Percentiles rank a stretch among this genome's conserved stretches.
Evolutionary conservation across 2,329 filamentous ascomycete species (phyloP).

Genomic region (Nothophaeocryptopus gaeumannii): DNA sequence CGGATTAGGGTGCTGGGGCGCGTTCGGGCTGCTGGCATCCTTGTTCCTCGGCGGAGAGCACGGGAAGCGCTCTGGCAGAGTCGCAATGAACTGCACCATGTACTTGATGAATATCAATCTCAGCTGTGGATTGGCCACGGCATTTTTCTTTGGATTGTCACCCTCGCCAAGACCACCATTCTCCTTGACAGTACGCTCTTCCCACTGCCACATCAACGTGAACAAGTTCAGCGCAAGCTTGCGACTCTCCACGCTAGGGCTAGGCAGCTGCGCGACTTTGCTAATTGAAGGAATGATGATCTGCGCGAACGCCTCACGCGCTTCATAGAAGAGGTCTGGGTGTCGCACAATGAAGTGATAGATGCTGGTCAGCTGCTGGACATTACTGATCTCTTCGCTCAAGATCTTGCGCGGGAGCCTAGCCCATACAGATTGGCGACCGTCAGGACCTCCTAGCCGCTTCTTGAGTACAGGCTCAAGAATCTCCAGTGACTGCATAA

Average conservation of each 20-base stretch:
- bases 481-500: constrained; percentile 90
- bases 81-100: constrained; percentile 89
- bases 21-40: constrained; percentile 41
- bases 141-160: constrained; percentile 31
- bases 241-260: constrained; percentile 85
- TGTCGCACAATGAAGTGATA: constrained; percentile 95
- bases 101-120: constrained; percentile 88
- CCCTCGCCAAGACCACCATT: constrained; percentile 38
- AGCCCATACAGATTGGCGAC: constrained; percentile 78
- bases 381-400: constrained; percentile 89
- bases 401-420: constrained; percentile 86
- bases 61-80: constrained; percentile 79
- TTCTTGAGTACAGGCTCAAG: constrained; percentile 92
- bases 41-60: constrained; percentile 62
- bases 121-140: constrained; percentile 51
- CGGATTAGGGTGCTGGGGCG: constrained; percentile 49
- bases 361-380: constrained; percentile 94
- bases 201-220: constrained; percentile 88
- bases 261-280: constrained; percentile 81
- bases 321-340: constrained; percentile 90
- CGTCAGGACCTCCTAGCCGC: constrained; percentile 69
- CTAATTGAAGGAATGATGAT: constrained; percentile 84
- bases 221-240: constrained; percentile 89
- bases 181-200: constrained; percentile 73
- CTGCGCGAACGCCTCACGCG: constrained; percentile 82